Percentiles rank a stretch among this genome's conserved stretches.
These are phyloP conservation scores for Blastobotrys peoriensis DNA, from an alignment of 805 yeast genomes.

Conservation along the genomic window DNA sequence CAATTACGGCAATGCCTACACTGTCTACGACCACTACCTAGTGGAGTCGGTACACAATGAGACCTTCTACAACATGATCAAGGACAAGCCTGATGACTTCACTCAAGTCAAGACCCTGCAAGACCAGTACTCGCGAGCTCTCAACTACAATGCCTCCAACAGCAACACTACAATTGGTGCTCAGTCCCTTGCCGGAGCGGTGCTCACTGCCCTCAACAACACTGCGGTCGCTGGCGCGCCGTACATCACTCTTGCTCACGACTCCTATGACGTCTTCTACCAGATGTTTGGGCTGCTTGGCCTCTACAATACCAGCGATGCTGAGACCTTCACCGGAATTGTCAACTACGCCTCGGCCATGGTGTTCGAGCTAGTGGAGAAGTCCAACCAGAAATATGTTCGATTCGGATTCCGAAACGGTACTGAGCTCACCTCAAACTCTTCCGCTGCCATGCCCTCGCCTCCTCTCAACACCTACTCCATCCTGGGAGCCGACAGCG, in stretches of 20 bases:
- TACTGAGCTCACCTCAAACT: slow-evolving; percentile 27
- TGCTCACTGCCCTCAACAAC: slow-evolving; percentile 31
- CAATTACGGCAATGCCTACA: slow-evolving; percentile 37
- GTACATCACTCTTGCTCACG: slow-evolving; percentile 38
- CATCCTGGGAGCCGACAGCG: slow-evolving; percentile 32
- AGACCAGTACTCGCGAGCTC: slow-evolving; percentile 37
- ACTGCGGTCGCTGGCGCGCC: slow-evolving; percentile 35
- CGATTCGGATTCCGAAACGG: slow-evolving; percentile 45
- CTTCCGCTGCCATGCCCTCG: slow-evolving; percentile 15
- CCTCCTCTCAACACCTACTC: slow-evolving; percentile 32
- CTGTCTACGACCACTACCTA: slow-evolving; percentile 37
- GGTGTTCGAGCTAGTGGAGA: slow-evolving; percentile 38
- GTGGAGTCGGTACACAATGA: slow-evolving; percentile 40
- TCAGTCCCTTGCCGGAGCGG: slow-evolving; percentile 34
- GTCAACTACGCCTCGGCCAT: slow-evolving; percentile 42
- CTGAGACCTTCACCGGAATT: slow-evolving; percentile 38
- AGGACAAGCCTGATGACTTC: slow-evolving; percentile 25
- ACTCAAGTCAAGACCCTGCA: slow-evolving; percentile 33
- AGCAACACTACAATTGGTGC: slow-evolving; percentile 38
- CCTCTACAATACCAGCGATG: slow-evolving; percentile 30
- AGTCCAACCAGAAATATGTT: slow-evolving; percentile 29
- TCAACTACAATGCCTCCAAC: slow-evolving; percentile 30
- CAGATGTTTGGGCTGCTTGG: slow-evolving; percentile 35
- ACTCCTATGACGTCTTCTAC: slow-evolving; percentile 42
- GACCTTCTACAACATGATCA: slow-evolving; percentile 32